Conservation (phyloP, 140 eudicot species). For the Oenanthe javanica region DNA sequence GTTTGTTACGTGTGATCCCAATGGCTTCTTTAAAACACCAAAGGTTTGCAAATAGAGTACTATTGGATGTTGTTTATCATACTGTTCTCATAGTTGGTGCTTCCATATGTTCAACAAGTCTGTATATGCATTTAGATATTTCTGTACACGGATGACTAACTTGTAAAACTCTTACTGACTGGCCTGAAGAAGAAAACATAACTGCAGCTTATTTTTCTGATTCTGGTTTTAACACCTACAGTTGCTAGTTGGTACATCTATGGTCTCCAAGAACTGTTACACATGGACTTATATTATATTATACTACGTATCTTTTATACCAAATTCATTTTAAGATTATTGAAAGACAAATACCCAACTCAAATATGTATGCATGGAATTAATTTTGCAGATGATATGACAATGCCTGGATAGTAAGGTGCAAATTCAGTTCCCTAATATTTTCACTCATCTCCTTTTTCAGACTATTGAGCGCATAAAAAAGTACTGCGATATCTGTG, state of each 20-base stretch:
- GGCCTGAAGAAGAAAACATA: neutral
- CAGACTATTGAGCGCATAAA: slow-evolving; percentile 84
- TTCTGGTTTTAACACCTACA: neutral
- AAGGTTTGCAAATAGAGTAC: slow-evolving; percentile 40
- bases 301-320: neutral
- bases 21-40: slow-evolving; percentile 48
- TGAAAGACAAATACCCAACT: neutral
- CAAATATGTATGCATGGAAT: neutral
- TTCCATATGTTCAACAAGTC: neutral
- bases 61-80: neutral
- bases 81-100: neutral
- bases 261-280: neutral
- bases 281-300: neutral
- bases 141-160: neutral
- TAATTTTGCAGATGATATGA: neutral
- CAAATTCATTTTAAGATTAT: neutral
- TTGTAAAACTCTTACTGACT: neutral
- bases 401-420: neutral
- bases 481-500: slow-evolving; percentile 83
- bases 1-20: slow-evolving; percentile 80
- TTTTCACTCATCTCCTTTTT: neutral
- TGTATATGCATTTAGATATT: neutral
- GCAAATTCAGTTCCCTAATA: neutral
- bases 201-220: neutral
- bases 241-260: neutral